Conservation (phyloP, 1,284 basidiomycete genomes). For the Chondrostereum purpureum region DNA sequence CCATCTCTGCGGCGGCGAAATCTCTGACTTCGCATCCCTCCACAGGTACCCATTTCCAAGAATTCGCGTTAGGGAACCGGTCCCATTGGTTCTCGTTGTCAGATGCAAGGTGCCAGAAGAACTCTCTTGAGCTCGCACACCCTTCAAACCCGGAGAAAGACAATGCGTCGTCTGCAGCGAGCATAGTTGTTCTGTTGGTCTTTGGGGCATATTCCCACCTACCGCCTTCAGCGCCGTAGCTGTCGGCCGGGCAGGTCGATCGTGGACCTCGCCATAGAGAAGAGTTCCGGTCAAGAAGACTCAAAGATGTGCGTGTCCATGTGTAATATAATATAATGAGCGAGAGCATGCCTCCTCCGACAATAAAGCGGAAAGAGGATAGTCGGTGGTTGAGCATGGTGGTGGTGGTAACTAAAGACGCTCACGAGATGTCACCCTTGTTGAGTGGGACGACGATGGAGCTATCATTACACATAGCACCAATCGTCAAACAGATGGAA, state of each 20-base stretch:
- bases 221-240: constrained; percentile 32
- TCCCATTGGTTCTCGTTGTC: constrained; percentile 41
- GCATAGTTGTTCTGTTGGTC: constrained; percentile 29
- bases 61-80: constrained; percentile 43
- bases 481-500: too few relatives aligned
- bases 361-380: background rate
- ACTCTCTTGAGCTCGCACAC: constrained; percentile 56
- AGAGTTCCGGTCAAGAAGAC: too few relatives aligned
- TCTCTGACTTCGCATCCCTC: constrained; percentile 33
- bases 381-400: too few relatives aligned
- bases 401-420: too few relatives aligned
- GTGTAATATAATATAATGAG: background rate
- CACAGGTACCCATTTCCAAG: constrained; percentile 46
- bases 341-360: background rate
- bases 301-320: background rate
- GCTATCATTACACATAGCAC: too few relatives aligned
- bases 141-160: constrained; percentile 48
- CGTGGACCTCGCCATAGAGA: background rate
- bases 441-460: too few relatives aligned
- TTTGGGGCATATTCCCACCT: constrained; percentile 34
- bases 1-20: constrained; percentile 34
- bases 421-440: background rate
- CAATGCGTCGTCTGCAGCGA: constrained; percentile 34
- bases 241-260: constrained; percentile 33
- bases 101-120: constrained; percentile 52